phyloP scores from a whole-genome alignment of 1,284 basidiomycete genomes.

The Veloboletus limbatus region DNA sequence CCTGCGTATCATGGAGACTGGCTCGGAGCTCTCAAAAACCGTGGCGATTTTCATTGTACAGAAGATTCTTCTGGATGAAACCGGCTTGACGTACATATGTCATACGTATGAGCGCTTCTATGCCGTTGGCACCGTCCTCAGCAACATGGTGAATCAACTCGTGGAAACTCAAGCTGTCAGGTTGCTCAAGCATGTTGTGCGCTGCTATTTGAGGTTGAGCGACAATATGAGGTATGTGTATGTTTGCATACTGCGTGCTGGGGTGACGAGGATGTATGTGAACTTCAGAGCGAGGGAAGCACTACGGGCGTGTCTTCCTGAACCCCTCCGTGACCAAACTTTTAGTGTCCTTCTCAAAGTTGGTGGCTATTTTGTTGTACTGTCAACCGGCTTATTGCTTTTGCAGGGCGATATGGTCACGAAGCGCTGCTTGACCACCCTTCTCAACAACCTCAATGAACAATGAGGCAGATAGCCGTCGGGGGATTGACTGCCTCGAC shows the following conservation, averaged over 20 bases:
- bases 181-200: slow-evolving; percentile 95
- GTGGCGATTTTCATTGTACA: slow-evolving; percentile 99
- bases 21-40: slow-evolving; percentile 98
- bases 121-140: slow-evolving; percentile 96
- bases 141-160: slow-evolving; percentile 97
- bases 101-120: slow-evolving; percentile 99
- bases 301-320: slow-evolving; percentile 93
- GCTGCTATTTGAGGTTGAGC: slow-evolving; percentile 94
- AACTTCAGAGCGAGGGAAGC: slow-evolving; percentile 86
- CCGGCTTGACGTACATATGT: slow-evolving; percentile 97
- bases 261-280: slow-evolving; percentile 11
- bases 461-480: slow-evolving; percentile 29
- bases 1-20: slow-evolving; percentile 99
- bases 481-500: background rate
- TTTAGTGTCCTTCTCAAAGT: slow-evolving; percentile 90
- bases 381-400: slow-evolving; percentile 4
- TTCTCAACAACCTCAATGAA: slow-evolving; percentile 89
- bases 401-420: slow-evolving; percentile 90
- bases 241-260: slow-evolving; percentile 29
- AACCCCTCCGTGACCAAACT: slow-evolving; percentile 92
- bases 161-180: slow-evolving; percentile 98
- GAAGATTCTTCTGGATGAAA: slow-evolving; percentile 98
- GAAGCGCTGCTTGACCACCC: slow-evolving; percentile 92
- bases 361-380: slow-evolving; percentile 6
- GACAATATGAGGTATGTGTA: slow-evolving; percentile 91